Evolutionary conservation across 352 stramenopile species (phyloP).

Genomic region (Pythium angustatum): DNA sequence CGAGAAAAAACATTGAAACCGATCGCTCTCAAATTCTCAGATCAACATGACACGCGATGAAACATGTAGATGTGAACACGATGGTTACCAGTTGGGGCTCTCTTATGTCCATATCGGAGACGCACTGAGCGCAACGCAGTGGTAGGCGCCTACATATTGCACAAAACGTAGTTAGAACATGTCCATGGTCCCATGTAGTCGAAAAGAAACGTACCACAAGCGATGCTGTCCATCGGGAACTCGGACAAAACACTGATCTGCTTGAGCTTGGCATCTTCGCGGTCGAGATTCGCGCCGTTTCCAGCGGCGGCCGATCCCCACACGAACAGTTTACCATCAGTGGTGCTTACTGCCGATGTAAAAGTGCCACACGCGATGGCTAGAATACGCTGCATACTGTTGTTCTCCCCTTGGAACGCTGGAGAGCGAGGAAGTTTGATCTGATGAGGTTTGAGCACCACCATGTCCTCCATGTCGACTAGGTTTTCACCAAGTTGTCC

Average conservation of each 20-base stretch:
- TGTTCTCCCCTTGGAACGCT: conserved; percentile 20
- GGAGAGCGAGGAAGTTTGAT: conserved; percentile 36
- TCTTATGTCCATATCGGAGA: conserved; percentile 11
- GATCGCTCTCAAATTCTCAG: conserved; percentile 19
- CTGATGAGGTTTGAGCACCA: conserved; percentile 50
- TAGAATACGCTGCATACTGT: conserved; percentile 33
- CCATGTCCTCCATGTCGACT: conserved; percentile 49
- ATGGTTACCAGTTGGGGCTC: background rate
- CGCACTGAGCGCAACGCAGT: conserved; percentile 57
- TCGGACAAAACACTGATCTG: conserved; percentile 42
- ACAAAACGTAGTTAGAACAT: background rate
- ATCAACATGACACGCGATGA: background rate
- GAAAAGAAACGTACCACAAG: conserved; percentile 49
- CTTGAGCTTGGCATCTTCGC: conserved; percentile 54
- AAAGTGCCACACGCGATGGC: conserved; percentile 65
- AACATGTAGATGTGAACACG: background rate
- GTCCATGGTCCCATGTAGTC: background rate
- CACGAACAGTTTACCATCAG: conserved; percentile 59
- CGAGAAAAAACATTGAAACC: conserved; percentile 22
- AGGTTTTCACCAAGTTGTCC: conserved; percentile 65
- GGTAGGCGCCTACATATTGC: conserved; percentile 51
- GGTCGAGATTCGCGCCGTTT: conserved; percentile 56
- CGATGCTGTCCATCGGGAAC: conserved; percentile 53
- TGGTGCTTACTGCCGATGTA: conserved; percentile 53
- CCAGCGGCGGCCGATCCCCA: conserved; percentile 76